Percentiles rank a stretch among this genome's conserved stretches.
Evolutionary conservation across 2,329 filamentous ascomycete genomes (phyloP).

Genomic region (Didymella lethalis): DNA sequence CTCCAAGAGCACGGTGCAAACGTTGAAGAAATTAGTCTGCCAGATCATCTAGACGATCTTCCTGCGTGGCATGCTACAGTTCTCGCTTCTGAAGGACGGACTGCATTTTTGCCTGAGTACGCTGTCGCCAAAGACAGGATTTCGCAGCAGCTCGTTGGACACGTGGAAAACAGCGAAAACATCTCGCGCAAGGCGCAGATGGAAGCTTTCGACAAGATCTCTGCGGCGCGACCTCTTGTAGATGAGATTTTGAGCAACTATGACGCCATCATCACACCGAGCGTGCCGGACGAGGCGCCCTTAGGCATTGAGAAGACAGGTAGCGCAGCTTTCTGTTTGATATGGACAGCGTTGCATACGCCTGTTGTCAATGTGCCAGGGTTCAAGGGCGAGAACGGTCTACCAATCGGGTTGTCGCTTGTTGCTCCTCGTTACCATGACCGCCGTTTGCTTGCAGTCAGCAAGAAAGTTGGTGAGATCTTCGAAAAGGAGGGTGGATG

Average conservation of each 20-base stretch:
- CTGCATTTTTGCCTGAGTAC: conserved; percentile 64
- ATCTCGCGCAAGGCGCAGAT: conserved; percentile 60
- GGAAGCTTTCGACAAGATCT: conserved; percentile 64
- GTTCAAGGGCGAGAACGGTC: conserved; percentile 63
- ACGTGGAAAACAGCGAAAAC: conserved; percentile 60
- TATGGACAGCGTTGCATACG: conserved; percentile 65
- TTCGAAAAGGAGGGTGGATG: conserved; percentile 46
- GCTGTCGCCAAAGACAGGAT: conserved; percentile 58
- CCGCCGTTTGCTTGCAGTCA: conserved; percentile 39
- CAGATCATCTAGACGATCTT: conserved; percentile 58
- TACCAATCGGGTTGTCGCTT: conserved; percentile 68
- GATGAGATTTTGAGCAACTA: conserved; percentile 63
- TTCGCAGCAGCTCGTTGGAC: conserved; percentile 54
- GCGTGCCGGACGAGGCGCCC: conserved; percentile 67
- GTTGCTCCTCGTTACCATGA: conserved; percentile 53
- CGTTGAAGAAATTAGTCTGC: conserved; percentile 65
- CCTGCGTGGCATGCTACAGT: conserved; percentile 63
- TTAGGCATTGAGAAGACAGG: conserved; percentile 63
- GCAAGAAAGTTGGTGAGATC: conserved; percentile 38
- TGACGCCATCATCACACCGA: conserved; percentile 65
- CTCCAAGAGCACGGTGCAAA: conserved; percentile 59
- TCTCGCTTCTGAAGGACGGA: conserved; percentile 61
- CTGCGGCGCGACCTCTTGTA: conserved; percentile 61
- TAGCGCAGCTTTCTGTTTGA: conserved; percentile 59
- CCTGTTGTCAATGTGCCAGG: conserved; percentile 72